Evolutionary conservation across 768 basidiomycete genomes (phyloP).

Genomic region (Strobilomyces echinocephalus): DNA sequence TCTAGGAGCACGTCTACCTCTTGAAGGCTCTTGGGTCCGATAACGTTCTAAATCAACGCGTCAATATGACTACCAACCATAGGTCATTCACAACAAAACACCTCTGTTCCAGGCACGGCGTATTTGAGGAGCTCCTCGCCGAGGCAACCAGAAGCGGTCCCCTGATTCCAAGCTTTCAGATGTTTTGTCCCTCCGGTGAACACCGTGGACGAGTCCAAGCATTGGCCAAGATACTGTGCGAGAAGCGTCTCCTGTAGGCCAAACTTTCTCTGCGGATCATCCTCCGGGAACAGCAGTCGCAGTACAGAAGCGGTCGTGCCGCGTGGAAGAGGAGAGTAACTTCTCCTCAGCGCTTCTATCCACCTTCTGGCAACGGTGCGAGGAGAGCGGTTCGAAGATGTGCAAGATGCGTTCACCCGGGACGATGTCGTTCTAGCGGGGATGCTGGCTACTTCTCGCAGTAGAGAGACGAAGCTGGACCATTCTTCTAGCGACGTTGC

Average conservation of each 20-base stretch:
- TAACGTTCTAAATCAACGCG: conserved; percentile 9
- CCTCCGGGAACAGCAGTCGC: conserved; percentile 79
- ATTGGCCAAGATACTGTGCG: conserved; percentile 45
- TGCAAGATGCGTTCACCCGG: conserved; percentile 4
- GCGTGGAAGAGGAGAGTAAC: conserved; percentile 44
- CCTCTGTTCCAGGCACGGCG: conserved; percentile 33
- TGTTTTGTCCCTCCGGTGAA: conserved; percentile 21
- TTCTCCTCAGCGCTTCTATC: conserved; percentile 38
- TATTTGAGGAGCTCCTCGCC: conserved; percentile 58
- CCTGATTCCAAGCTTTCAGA: conserved; percentile 38
- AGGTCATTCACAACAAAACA: conserved; percentile 12
- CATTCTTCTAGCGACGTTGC: conserved; percentile 1
- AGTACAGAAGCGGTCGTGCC: conserved; percentile 60
- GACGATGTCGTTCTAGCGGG: conserved; percentile 18
- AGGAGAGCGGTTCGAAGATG: conserved; percentile 29
- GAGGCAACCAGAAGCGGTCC: conserved; percentile 57
- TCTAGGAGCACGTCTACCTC: conserved; percentile 67
- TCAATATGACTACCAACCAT: conserved; percentile 4
- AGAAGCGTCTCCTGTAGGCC: conserved; percentile 67
- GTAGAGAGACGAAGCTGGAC: conserved; percentile 45
- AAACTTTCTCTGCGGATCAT: conserved; percentile 66
- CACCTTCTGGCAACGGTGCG: conserved; percentile 41
- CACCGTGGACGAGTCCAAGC: conserved; percentile 38
- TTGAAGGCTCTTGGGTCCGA: conserved; percentile 33
- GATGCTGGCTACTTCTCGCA: conserved; percentile 41